phyloP scores from a whole-genome alignment of 192 early-diverging fungal genomes.

The Endogone sp. region DNA sequence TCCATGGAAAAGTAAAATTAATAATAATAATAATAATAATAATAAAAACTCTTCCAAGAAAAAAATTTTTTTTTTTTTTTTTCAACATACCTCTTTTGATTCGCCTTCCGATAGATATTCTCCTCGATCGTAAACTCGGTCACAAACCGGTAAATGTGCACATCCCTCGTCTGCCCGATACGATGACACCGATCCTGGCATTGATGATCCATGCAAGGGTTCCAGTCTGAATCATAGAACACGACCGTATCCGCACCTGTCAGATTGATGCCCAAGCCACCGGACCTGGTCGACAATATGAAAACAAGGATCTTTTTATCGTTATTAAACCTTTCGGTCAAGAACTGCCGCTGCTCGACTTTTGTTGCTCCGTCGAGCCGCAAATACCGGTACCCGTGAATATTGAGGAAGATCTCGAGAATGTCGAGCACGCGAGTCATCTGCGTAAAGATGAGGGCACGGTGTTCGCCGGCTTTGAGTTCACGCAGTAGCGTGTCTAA shows the following conservation, averaged over 20 bases:
- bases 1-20: background rate
- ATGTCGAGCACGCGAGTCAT: slow-evolving; percentile 69
- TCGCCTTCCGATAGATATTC: slow-evolving; percentile 74
- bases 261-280: slow-evolving; percentile 75
- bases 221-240: slow-evolving; percentile 77
- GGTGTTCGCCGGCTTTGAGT: slow-evolving; percentile 55
- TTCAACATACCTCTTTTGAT: slow-evolving; percentile 53
- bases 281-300: slow-evolving; percentile 61
- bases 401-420: slow-evolving; percentile 62
- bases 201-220: slow-evolving; percentile 71
- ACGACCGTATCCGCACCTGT: slow-evolving; percentile 79
- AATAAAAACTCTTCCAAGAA: background rate
- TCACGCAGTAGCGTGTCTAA: slow-evolving; percentile 49
- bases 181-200: slow-evolving; percentile 68
- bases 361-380: slow-evolving; percentile 60
- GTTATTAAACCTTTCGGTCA: slow-evolving; percentile 57
- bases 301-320: slow-evolving; percentile 55
- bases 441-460: slow-evolving; percentile 62
- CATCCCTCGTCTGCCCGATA: slow-evolving; percentile 66
- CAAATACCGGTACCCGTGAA: slow-evolving; percentile 59
- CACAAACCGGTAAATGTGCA: slow-evolving; percentile 76
- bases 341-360: slow-evolving; percentile 51
- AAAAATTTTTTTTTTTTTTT: background rate
- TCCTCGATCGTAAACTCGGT: slow-evolving; percentile 72
- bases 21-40: slow-evolving; percentile 12